These are phyloP conservation scores for Didymella lethalis DNA, from an alignment of 2,329 filamentous ascomycete genomes.

Conservation along the genomic window DNA sequence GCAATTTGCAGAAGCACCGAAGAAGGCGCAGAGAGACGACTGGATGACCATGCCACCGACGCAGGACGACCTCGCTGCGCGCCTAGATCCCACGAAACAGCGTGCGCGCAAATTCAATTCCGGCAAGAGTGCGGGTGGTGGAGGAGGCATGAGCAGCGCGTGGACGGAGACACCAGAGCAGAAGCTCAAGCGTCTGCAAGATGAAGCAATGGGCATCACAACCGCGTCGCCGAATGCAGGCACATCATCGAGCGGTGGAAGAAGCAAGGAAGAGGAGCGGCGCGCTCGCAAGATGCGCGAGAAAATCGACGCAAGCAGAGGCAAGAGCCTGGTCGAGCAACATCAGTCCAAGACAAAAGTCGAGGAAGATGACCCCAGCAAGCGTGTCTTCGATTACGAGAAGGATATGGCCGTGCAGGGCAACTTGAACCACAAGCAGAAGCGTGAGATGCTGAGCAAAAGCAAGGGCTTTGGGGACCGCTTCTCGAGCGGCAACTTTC, in stretches of 20 bases:
- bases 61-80: conserved; percentile 60
- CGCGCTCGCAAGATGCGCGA: conserved; percentile 63
- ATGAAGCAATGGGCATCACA: conserved; percentile 80
- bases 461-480: conserved; percentile 82
- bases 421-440: conserved; percentile 75
- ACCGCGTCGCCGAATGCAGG: conserved; percentile 39
- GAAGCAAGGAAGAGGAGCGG: conserved; percentile 53
- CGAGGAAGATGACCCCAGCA: conserved; percentile 86
- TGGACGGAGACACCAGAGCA: conserved; percentile 95
- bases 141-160: conserved; percentile 64
- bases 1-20: conserved; percentile 39
- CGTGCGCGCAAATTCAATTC: conserved; percentile 84
- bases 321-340: conserved; percentile 57
- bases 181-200: conserved; percentile 79
- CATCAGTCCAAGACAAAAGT: conserved; percentile 64
- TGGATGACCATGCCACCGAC: conserved; percentile 63
- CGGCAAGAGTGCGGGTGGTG: conserved; percentile 64
- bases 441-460: conserved; percentile 78
- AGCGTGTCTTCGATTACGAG: conserved; percentile 85
- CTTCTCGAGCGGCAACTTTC: conserved; percentile 76
- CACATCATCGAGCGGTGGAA: conserved; percentile 38
- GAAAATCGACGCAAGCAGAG: conserved; percentile 58
- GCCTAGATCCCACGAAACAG: conserved; percentile 84
- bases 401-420: conserved; percentile 88
- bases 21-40: conserved; percentile 74